Evolutionary conservation across 2,329 filamentous ascomycete species (phyloP), one percentile per base, ranked within the genome.

Genomic region (Ceratocystis diversiconidia): DNA sequence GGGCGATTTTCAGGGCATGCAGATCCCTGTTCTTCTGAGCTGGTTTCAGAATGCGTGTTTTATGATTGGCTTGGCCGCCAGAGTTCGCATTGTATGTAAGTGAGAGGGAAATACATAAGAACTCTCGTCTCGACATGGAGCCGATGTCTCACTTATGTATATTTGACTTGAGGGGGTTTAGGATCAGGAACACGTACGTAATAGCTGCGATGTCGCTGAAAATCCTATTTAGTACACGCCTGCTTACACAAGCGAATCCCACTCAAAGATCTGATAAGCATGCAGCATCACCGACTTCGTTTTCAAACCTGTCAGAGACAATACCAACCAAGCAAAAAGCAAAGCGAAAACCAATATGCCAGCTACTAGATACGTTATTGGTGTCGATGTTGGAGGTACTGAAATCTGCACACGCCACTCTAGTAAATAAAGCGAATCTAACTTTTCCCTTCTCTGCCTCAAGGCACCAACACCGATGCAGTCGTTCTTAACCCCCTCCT

Each of bases 391-490:
- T 10, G 75, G 75, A 63, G 78, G 76, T 67, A 61, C 15, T 32
- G 5, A 25, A 7, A 22, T 36, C 2, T 3, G 10, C 22, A 57
- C 19, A 28, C 7, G 43, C 32, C 15, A 30, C 17, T 62, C 28
- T 2, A 44, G 32, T n/a, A 57, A 1, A 52, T 28, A 41, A 30
- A 59, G 22, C 12, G 15, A 61, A 52, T 52, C 57, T 32, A 41
- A 50, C 46, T 15, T 28, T 19, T 43, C 19, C 17, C 57, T 25
- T 52, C 2, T 30, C 63, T 44, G 25, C 25, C 5, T 32, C 19
- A 6, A 68, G 79, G 79, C 12, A 82, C 80, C 60, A 82, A 82
- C 69, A 82, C 80, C 5, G 80, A 82, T 65, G 79, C 79, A 12
- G 79, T 80, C 28, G 72, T 82, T 19, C 73, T 82, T 17, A 78